These are phyloP conservation scores for Camillea tinctor DNA, from an alignment of 2,329 filamentous ascomycete species.

Conservation along the genomic window DNA sequence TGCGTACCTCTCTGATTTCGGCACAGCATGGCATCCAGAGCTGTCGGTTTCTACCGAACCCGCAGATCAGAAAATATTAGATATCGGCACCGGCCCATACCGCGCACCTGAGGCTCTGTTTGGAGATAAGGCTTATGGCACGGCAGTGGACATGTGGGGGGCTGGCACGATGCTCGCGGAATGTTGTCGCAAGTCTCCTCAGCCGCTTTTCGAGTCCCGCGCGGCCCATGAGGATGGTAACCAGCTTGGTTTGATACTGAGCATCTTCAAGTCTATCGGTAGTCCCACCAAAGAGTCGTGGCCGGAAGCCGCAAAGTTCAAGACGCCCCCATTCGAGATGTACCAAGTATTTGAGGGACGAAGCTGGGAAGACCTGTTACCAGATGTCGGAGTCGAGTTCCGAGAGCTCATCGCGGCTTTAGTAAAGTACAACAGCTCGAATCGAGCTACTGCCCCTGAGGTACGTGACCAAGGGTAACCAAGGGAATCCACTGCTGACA, in stretches of 20 bases:
- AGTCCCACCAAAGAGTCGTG: slow-evolving; percentile 78
- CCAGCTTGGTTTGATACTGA: slow-evolving; percentile 85
- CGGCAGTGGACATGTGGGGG: slow-evolving; percentile 84
- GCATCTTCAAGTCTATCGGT: slow-evolving; percentile 88
- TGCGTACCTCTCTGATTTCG: slow-evolving; percentile 85
- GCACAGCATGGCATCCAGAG: slow-evolving; percentile 77
- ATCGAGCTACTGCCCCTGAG: slow-evolving; percentile 65
- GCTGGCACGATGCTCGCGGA: slow-evolving; percentile 83
- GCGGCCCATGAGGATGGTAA: slow-evolving; percentile 74
- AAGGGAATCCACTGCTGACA: slow-evolving; percentile 2
- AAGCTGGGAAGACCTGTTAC: slow-evolving; percentile 69
- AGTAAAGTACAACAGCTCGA: slow-evolving; percentile 69
- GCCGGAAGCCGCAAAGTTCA: slow-evolving; percentile 73
- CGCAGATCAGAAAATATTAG: slow-evolving; percentile 71
- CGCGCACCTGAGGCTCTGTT: slow-evolving; percentile 89
- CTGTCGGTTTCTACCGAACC: slow-evolving; percentile 61
- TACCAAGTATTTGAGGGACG: slow-evolving; percentile 72
- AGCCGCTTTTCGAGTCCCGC: slow-evolving; percentile 79
- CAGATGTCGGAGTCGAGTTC: slow-evolving; percentile 55
- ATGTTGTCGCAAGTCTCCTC: slow-evolving; percentile 53
- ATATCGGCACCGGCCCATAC: slow-evolving; percentile 91
- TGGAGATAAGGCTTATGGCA: slow-evolving; percentile 70
- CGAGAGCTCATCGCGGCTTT: slow-evolving; percentile 65
- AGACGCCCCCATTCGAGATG: slow-evolving; percentile 82
- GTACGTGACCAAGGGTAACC: slow-evolving; percentile 31